phyloP scores from a whole-genome alignment of 2,329 filamentous ascomycete species.

The Trichoderma semiorbis region DNA sequence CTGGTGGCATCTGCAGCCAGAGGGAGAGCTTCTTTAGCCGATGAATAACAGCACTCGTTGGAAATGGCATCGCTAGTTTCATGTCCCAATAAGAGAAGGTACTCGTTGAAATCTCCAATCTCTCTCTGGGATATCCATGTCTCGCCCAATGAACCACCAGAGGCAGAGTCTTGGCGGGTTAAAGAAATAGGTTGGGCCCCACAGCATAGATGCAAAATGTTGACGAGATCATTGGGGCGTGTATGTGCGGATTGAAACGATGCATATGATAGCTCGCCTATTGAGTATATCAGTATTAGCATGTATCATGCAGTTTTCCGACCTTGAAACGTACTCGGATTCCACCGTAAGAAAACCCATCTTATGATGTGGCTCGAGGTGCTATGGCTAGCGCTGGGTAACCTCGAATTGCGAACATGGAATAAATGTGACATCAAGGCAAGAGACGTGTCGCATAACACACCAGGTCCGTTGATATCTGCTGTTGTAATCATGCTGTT shows the following conservation, averaged over 20 bases:
- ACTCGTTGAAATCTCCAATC: slow-evolving; percentile 46
- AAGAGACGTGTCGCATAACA: slow-evolving; percentile 76
- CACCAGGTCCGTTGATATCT: slow-evolving; percentile 75
- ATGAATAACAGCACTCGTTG: slow-evolving; percentile 2
- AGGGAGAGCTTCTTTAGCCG: slow-evolving; percentile 16
- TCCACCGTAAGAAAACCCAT: slow-evolving; percentile 83
- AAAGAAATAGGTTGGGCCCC: slow-evolving; percentile 43
- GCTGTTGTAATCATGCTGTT: slow-evolving; percentile 71
- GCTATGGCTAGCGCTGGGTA: slow-evolving; percentile 63
- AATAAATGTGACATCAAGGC: slow-evolving; percentile 69
- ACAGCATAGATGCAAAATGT: slow-evolving; percentile 66
- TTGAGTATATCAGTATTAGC: slow-evolving; percentile 27
- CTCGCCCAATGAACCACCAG: slow-evolving; percentile 48
- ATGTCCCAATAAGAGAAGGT: slow-evolving; percentile 52
- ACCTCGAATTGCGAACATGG: slow-evolving; percentile 61
- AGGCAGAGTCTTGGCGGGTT: slow-evolving; percentile 33
- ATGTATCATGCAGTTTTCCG: neutral
- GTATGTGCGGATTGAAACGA: slow-evolving; percentile 61
- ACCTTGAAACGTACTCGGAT: slow-evolving; percentile 58
- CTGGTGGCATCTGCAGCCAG: slow-evolving; percentile 31
- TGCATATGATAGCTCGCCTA: slow-evolving; percentile 66
- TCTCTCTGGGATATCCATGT: slow-evolving; percentile 45
- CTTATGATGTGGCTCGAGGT: slow-evolving; percentile 69
- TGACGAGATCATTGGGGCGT: slow-evolving; percentile 62
- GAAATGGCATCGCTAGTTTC: neutral